A percentile compares a stretch with the other conserved stretches of the same genome.
These are phyloP conservation scores for Sporothrix humicola DNA, from an alignment of 2,329 filamentous ascomycete species.

Conservation along the genomic window DNA sequence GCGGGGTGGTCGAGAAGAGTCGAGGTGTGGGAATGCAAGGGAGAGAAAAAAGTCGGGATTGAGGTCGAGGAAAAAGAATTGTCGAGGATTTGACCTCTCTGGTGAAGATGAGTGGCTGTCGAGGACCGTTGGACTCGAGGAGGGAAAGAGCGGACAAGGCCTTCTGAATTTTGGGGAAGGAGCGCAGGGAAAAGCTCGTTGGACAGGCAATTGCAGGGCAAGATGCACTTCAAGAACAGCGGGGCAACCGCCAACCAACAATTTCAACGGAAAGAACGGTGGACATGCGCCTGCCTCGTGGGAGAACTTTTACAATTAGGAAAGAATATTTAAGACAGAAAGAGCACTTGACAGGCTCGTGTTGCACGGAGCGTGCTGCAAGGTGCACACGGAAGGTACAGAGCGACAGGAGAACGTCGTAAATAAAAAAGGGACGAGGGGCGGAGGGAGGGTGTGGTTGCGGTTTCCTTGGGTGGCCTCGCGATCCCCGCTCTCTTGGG, in stretches of 20 bases:
- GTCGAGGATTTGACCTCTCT: constrained; percentile 13
- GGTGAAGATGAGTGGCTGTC: constrained; percentile 26
- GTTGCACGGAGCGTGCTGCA: constrained; percentile 34
- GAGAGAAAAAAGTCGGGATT: neutral
- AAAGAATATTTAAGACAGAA: neutral
- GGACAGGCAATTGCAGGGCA: constrained; percentile 27
- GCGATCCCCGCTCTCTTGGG: constrained; percentile 17
- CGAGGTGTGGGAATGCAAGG: neutral
- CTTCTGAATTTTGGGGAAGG: constrained; percentile 10
- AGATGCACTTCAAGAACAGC: neutral
- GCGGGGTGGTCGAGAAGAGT: neutral
- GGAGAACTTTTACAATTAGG: neutral
- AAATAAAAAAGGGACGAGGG: neutral
- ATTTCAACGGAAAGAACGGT: constrained; percentile 19
- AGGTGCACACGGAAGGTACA: constrained; percentile 30
- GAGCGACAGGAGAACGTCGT: constrained; percentile 18
- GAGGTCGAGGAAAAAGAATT: neutral
- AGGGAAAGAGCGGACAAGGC: neutral
- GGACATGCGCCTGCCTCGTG: constrained; percentile 11
- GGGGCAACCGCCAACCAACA: constrained; percentile 34
- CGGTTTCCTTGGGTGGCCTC: constrained; percentile 26
- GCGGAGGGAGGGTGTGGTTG: constrained; percentile 26
- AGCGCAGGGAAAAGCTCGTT: constrained; percentile 22
- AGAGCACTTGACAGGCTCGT: constrained; percentile 26
- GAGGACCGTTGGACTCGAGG: constrained; percentile 8